A percentile compares a stretch with the other conserved stretches of the same genome.
These are phyloP conservation scores for Hydnomerulius pinastri DNA, from an alignment of 768 basidiomycete species.

Conservation along the genomic window DNA sequence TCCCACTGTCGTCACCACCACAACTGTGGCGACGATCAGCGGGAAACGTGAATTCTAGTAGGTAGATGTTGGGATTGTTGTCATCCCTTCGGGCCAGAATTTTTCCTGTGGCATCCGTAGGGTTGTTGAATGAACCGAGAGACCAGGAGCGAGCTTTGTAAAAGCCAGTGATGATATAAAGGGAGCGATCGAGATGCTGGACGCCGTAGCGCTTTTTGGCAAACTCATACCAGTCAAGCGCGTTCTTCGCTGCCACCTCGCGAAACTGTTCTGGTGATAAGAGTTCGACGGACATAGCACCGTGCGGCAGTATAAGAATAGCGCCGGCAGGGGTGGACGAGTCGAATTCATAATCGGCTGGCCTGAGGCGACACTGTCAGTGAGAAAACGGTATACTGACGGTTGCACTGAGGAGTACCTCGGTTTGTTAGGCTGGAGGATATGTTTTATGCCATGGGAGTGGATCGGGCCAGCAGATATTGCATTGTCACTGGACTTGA, in stretches of 20 bases:
- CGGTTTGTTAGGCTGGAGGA: neutral
- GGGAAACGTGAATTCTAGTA: neutral
- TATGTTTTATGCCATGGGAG: neutral
- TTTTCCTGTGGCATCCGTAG: neutral
- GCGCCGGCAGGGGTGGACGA: neutral
- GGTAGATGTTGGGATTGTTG: neutral
- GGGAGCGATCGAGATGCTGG: neutral
- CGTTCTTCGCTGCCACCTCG: neutral
- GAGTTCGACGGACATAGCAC: neutral
- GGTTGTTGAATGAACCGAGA: neutral
- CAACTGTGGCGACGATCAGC: neutral
- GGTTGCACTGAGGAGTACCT: neutral
- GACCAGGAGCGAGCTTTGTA: neutral
- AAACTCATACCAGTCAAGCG: neutral
- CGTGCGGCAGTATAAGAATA: neutral
- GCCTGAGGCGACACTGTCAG: neutral
- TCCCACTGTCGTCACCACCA: neutral
- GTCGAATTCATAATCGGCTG: neutral
- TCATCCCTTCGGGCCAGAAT: neutral
- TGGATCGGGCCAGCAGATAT: neutral
- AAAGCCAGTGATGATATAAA: neutral
- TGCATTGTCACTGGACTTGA: neutral
- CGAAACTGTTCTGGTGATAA: neutral
- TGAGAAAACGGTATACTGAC: neutral
- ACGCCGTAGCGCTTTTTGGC: neutral